phyloP scores from a whole-genome alignment of 371 early-diverging fungal genomes.

The Dinochytrium kinnereticum region DNA sequence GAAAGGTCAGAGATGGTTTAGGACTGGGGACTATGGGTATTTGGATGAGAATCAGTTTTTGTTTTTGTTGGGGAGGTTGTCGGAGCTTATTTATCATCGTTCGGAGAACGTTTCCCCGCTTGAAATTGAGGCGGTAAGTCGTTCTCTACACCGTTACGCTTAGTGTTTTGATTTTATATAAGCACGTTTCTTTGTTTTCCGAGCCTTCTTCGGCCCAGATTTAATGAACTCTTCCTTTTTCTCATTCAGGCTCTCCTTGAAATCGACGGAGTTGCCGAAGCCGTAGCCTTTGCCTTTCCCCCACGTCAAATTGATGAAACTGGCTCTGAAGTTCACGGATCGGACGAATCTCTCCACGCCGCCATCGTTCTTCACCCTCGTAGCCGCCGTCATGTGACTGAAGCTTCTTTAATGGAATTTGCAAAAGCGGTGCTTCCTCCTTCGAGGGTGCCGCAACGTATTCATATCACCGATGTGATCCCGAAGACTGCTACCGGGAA shows the following conservation, averaged over 20 bases:
- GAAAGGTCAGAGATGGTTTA: constrained; percentile 5
- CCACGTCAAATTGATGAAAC: constrained; percentile 38
- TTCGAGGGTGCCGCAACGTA: constrained; percentile 79
- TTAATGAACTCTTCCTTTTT: neutral
- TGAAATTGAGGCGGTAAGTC: constrained; percentile 64
- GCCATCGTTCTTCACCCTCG: constrained; percentile 68
- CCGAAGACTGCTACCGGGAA: constrained; percentile 39
- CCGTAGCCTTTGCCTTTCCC: constrained; percentile 76
- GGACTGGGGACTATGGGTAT: constrained; percentile 24
- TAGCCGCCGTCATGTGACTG: constrained; percentile 44
- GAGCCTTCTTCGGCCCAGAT: no score
- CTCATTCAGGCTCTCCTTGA: constrained; percentile 73
- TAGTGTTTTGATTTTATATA: no score
- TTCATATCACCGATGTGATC: constrained; percentile 65
- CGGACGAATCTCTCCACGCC: constrained; percentile 81
- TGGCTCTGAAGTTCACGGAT: constrained; percentile 58
- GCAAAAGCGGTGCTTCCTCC: constrained; percentile 65
- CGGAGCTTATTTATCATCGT: constrained; percentile 41
- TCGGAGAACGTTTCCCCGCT: constrained; percentile 72
- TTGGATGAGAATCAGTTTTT: constrained; percentile 21
- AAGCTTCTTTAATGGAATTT: constrained; percentile 50
- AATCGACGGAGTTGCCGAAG: constrained; percentile 75
- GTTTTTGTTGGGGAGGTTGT: constrained; percentile 1
- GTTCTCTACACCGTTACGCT: no score
- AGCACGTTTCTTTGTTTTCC: no score